Base-by-base conservation (phyloP, 202 grass and related monocot species). In the Hordeum pubiflorum region DNA sequence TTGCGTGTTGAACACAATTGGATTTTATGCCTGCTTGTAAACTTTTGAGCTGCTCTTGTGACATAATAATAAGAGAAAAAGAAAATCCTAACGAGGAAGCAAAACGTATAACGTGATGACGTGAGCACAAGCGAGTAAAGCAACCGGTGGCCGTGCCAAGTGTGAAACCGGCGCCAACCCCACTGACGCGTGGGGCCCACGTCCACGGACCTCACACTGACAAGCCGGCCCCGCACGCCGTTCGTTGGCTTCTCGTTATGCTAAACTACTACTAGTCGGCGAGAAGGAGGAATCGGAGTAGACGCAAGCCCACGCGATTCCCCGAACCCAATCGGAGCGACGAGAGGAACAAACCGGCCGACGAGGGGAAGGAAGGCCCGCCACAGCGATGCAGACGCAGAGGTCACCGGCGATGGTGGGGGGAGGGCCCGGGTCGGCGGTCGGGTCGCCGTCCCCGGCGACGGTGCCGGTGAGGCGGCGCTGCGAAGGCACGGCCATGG, bases 401-500 rank as follows among this genome's bases (percentile, higher is more conserved):
- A 87, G 87, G 60, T 87, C 79, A 2, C 81, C 79, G 71, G 64
- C 81, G 68, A 75, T 77, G 61, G 62, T 72, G 58, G 79, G 69
- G 29, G 55, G 40, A 29, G 87, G 74, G 9, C 84, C 39, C 4
- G 79, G 66, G 15, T 7, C 81, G 20, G 58, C 73, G 4, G 63
- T 52, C 8, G 81, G 87, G 84, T 61, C 82, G 29, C 87, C 79
- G 50, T 81, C 86, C 3, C 79, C 77, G 39, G 82, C 80, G 14
- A 50, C 85, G 76, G 69, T 81, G 74, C 83, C 76, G 2, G 73
- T 89, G 68, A 61, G 95, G 84, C 78, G 92, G 43, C 85, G 95
- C 52, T 95, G 90, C 84, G 90, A 95, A 84, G 95, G 95, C 52
- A 98, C 88, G 21, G 95, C 95, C 73, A 98, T 98, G 95, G 95